These are phyloP conservation scores for Cytospora paraplurivora DNA, from an alignment of 2,329 filamentous ascomycete species.

Conservation along the genomic window DNA sequence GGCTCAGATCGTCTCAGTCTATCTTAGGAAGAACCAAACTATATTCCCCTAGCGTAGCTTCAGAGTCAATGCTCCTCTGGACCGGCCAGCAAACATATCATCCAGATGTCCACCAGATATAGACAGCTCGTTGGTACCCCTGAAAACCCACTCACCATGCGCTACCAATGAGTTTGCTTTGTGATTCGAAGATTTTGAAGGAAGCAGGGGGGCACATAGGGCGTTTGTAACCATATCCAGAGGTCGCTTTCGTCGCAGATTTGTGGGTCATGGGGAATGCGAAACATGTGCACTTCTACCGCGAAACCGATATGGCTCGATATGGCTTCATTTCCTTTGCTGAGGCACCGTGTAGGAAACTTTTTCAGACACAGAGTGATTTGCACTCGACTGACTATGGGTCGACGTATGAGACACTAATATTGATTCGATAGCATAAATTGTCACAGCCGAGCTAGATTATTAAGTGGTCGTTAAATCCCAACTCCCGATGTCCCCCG, in stretches of 20 bases:
- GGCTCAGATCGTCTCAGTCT: too few species aligned
- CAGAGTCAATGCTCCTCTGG: too few species aligned
- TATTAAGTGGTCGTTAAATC: slow-evolving; percentile 7
- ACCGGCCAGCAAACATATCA: too few species aligned
- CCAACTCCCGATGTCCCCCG: neutral
- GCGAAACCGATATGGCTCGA: slow-evolving; percentile 21
- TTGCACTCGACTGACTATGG: slow-evolving; percentile 20
- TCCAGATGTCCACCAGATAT: too few species aligned
- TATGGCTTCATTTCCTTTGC: slow-evolving; percentile 15
- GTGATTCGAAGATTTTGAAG: too few species aligned
- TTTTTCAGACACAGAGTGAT: slow-evolving; percentile 18
- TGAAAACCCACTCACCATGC: too few species aligned
- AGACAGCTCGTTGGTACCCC: too few species aligned
- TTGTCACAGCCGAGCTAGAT: neutral
- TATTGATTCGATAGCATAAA: neutral
- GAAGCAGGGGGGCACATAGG: too few species aligned
- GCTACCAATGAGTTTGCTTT: too few species aligned
- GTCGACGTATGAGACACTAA: neutral
- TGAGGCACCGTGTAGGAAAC: slow-evolving; percentile 16
- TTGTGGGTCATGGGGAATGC: neutral
- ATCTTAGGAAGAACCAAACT: too few species aligned
- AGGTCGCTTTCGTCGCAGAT: neutral
- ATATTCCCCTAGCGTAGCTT: too few species aligned
- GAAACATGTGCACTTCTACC: slow-evolving; percentile 15
- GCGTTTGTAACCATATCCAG: too few species aligned